Conservation (phyloP, 768 basidiomycete genomes). For the Macrolepiota albuminosa region DNA sequence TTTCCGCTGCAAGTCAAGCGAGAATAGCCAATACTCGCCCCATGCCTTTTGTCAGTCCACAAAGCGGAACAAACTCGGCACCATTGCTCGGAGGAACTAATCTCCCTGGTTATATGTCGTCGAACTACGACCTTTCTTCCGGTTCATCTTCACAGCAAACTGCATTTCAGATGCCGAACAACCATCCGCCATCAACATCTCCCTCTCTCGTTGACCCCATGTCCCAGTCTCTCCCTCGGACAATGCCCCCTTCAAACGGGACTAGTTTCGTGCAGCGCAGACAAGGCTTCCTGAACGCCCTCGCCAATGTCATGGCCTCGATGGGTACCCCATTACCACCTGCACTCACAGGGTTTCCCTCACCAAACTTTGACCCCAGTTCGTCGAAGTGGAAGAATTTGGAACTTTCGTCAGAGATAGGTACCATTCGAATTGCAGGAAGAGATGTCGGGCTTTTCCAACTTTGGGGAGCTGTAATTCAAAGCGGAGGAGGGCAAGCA, state of each 20-base stretch:
- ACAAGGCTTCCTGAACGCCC: slow-evolving; percentile 52
- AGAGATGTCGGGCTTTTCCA: slow-evolving; percentile 76
- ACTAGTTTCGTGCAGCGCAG: slow-evolving; percentile 48
- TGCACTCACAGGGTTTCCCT: slow-evolving; percentile 58
- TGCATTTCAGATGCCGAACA: slow-evolving; percentile 42
- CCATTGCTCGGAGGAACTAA: slow-evolving; percentile 62
- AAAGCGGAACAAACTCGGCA: slow-evolving; percentile 61
- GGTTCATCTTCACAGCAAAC: slow-evolving; percentile 31
- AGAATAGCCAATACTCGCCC: slow-evolving; percentile 49
- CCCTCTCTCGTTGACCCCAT: slow-evolving; percentile 44
- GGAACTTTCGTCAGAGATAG: slow-evolving; percentile 58
- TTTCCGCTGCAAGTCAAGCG: slow-evolving; percentile 59
- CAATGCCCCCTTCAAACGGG: slow-evolving; percentile 23
- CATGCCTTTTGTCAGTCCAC: slow-evolving; percentile 26
- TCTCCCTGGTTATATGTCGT: slow-evolving; percentile 37
- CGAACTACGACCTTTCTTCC: slow-evolving; percentile 39
- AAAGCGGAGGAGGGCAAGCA: slow-evolving; percentile 55
- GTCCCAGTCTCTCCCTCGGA: slow-evolving; percentile 33
- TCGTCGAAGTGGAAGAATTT: slow-evolving; percentile 62
- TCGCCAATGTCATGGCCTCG: slow-evolving; percentile 55
- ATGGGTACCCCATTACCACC: slow-evolving; percentile 69
- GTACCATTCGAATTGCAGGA: slow-evolving; percentile 64
- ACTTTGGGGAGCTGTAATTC: slow-evolving; percentile 59
- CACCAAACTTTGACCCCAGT: slow-evolving; percentile 55
- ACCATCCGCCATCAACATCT: slow-evolving; percentile 34